Evolutionary conservation across 1,284 basidiomycete species (phyloP), one percentile per base, ranked within the genome.

Genomic region (Fomes fomentarius): DNA sequence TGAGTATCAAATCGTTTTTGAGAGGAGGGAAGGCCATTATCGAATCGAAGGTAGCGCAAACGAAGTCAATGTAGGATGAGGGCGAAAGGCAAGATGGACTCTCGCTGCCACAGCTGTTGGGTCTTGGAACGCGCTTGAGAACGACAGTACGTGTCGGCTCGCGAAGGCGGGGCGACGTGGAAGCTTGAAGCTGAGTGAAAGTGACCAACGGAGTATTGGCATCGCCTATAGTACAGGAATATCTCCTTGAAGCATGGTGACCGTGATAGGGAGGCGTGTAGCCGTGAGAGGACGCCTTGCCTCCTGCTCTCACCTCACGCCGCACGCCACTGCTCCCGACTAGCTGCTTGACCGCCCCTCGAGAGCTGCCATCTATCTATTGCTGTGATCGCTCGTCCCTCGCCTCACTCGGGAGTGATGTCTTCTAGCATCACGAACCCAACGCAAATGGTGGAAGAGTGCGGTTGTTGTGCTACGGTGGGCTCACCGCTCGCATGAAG

Each of bases 1-100:
- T 85, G 54, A 99, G 74, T 42, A 98, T 72, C 49, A 98, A 79
- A 69, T 98, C 94, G 71, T 98, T 98, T 69, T 87, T 87, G 63
- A 98, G 78, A 31, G 82, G 79, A 15, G 92, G 91, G 67, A 94
- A 93, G 8, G 57, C 46, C 59, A 61, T 61, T 39, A 39, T 24
- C 19, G 26, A 21, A 33, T 21, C 17, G 11, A 30, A 41, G 46
- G 24, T 10, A 35, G 40, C 46, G 46, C 37, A 38, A 19, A 6
- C 31, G 22, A 26, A n/a, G 39, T n/a, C 17, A 28, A 19, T 25
- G 9, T 39, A 37, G 43, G 37, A 43, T 17, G 15, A 26, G 46
- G 15, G 7, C 12, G 52, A 39, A 25, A 34, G 31, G 33, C 30
- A 48, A 31, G 38, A 31, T 37, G 14, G 25, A n/a, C n/a, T 26